These are phyloP conservation scores for Tagetes erecta DNA, from an alignment of 129 eudicot genomes.

Conservation along the genomic window DNA sequence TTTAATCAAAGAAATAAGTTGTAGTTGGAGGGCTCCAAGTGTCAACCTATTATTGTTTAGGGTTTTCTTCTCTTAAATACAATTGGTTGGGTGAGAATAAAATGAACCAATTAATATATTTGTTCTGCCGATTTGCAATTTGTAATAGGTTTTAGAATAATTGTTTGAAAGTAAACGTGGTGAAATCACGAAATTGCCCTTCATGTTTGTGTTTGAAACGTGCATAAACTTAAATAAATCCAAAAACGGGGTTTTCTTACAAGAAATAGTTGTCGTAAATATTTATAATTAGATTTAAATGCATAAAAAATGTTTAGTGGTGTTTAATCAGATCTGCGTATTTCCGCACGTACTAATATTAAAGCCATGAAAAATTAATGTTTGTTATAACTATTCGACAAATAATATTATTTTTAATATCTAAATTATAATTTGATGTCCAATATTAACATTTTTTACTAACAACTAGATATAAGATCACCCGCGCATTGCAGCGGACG, in stretches of 20 bases:
- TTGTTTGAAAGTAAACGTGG: not conserved
- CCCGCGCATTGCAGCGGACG: too few relatives aligned
- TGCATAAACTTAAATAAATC: not conserved
- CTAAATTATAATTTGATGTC: too few relatives aligned
- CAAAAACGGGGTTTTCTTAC: not conserved
- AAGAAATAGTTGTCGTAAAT: too few relatives aligned
- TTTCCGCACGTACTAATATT: too few relatives aligned
- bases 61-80: slow-evolving; percentile 27
- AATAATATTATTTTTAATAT: too few relatives aligned
- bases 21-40: slow-evolving; percentile 40
- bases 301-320: too few relatives aligned
- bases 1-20: slow-evolving; percentile 30
- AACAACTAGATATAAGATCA: too few relatives aligned
- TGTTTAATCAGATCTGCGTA: too few relatives aligned
- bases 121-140: slow-evolving; percentile 30
- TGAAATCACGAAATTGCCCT: slow-evolving; percentile 31
- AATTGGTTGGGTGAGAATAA: slow-evolving; percentile 25
- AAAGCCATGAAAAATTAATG: too few relatives aligned
- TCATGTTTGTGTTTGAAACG: not conserved
- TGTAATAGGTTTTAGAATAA: slow-evolving; percentile 19
- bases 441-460: too few relatives aligned
- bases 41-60: slow-evolving; percentile 37
- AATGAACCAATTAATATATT: slow-evolving; percentile 17
- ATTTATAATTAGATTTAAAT: too few relatives aligned
- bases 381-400: too few relatives aligned